Evolutionary conservation across 78 protist species (phyloP), one percentile per base, ranked within the genome.

Genomic region (Isochrysis galbana): DNA sequence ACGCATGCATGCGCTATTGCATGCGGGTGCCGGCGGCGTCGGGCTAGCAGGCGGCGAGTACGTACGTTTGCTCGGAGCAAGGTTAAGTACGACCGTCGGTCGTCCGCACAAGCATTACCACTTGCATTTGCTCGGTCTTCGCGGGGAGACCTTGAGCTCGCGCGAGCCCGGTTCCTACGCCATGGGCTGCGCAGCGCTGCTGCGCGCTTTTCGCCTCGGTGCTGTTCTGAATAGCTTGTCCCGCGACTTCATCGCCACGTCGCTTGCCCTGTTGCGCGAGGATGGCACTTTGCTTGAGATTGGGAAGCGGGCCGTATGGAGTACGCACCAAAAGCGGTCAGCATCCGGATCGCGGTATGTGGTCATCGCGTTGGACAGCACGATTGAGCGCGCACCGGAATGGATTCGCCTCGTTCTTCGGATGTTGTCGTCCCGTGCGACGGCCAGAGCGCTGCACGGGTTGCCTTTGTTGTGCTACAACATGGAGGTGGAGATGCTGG

Each of bases 251-350:
- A 55, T 89, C 86, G 77, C 54, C 25, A 39, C 54, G 17, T 3
- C 78, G 48, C 36, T 89, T 44, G 41, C 42, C 21, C 46, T 61
- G 51, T 19, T 61, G 48, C 82, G 51, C 54, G 78, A 55, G 38
- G 78, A 80, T 42, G 77, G 91, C 67, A 5, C 41, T 26, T 51
- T 89, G 5, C n/a, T 55, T 36, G 91, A 89, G 74, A 89, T 89
- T 61, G 91, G 91, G 82, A 89, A 89, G 80, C 74, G 91, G 26
- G 77, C 29, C 91, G 36, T 89, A 42, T 89, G 69, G 78, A 54
- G 78, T 1, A 88, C 70, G 74, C 39, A 34, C 39, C 23, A 21
- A 41, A 22, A 86, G 47, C 44, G 42, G 39, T 72, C 67, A 5
- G 70, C 32, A 5, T 17, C 47, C 74, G 70, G 34, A 17, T 46